These are phyloP conservation scores for Cytospora piceicola DNA, from an alignment of 2,329 filamentous ascomycete species.

Conservation along the genomic window DNA sequence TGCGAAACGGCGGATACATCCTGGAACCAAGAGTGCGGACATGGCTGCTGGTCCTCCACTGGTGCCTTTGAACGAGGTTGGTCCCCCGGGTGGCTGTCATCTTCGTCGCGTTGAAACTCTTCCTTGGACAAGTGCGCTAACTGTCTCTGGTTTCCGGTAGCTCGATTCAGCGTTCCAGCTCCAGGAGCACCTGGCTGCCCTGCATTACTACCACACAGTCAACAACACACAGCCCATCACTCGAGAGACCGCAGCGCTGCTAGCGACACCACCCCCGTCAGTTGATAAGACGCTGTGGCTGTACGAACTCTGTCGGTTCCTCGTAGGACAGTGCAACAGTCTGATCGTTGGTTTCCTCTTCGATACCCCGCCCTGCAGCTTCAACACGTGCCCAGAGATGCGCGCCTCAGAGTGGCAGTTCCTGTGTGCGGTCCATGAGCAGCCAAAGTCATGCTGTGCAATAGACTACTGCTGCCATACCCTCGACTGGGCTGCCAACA, in stretches of 20 bases:
- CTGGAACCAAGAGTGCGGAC: constrained; percentile 87
- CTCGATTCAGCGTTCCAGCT: constrained; percentile 97
- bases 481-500: constrained; percentile 94
- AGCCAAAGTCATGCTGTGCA: constrained; percentile 94
- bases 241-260: constrained; percentile 72
- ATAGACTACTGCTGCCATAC: constrained; percentile 99
- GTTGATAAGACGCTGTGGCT: constrained; percentile 92
- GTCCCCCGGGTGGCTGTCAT: constrained; percentile 36
- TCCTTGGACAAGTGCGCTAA: neutral
- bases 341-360: constrained; percentile 92
- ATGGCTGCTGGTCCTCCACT: constrained; percentile 93
- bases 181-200: constrained; percentile 92
- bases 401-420: constrained; percentile 99
- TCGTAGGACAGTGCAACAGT: constrained; percentile 91
- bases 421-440: constrained; percentile 94
- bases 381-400: constrained; percentile 94
- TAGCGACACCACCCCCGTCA: constrained; percentile 79
- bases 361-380: constrained; percentile 86
- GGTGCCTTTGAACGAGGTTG: constrained; percentile 80
- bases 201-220: constrained; percentile 80
- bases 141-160: constrained; percentile 50
- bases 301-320: constrained; percentile 95
- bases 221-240: constrained; percentile 72
- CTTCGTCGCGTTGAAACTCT: neutral
- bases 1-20: constrained; percentile 82